Conservation (phyloP, 306 rosid genomes). For the Pueraria montana region DNA sequence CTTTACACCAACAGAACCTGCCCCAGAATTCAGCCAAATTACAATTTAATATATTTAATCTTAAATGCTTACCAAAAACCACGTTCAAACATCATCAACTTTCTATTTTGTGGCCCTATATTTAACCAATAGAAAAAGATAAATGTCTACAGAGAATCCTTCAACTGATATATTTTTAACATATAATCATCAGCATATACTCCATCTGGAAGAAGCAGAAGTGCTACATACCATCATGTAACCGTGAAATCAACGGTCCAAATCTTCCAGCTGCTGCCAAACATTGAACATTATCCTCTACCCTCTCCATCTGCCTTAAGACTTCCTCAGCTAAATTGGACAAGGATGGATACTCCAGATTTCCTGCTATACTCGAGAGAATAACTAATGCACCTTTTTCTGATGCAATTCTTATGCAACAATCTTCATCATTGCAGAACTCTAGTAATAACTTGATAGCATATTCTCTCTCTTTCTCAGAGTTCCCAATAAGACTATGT, state of each 20-base stretch:
- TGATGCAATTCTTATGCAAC: constrained; percentile 56
- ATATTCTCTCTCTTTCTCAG: constrained; percentile 65
- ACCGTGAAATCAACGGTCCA: constrained; percentile 61
- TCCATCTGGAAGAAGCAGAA: constrained; percentile 17
- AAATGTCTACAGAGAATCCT: constrained; percentile 24
- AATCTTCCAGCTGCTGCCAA: constrained; percentile 71
- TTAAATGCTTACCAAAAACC: constrained; percentile 11
- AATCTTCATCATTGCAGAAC: constrained; percentile 63
- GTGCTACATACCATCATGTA: constrained; percentile 54
- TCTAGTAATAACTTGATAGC: constrained; percentile 68
- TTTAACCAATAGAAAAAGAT: neutral
- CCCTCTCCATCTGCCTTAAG: constrained; percentile 60
- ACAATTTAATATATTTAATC: constrained; percentile 16
- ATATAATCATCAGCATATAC: constrained; percentile 9
- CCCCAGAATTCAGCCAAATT: constrained; percentile 40
- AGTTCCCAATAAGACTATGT: constrained; percentile 71
- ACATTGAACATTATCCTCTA: constrained; percentile 59
- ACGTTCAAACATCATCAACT: constrained; percentile 3
- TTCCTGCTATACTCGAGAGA: constrained; percentile 49
- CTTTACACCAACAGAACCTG: constrained; percentile 66
- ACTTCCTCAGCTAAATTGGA: constrained; percentile 67
- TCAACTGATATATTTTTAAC: constrained; percentile 10
- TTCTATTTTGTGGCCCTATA: neutral
- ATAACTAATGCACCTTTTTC: constrained; percentile 78
- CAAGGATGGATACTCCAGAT: constrained; percentile 33